Evolutionary conservation across 2,329 filamentous ascomycete species (phyloP), one percentile per base, ranked within the genome.

Genomic region (Fusarium avenaceum): DNA sequence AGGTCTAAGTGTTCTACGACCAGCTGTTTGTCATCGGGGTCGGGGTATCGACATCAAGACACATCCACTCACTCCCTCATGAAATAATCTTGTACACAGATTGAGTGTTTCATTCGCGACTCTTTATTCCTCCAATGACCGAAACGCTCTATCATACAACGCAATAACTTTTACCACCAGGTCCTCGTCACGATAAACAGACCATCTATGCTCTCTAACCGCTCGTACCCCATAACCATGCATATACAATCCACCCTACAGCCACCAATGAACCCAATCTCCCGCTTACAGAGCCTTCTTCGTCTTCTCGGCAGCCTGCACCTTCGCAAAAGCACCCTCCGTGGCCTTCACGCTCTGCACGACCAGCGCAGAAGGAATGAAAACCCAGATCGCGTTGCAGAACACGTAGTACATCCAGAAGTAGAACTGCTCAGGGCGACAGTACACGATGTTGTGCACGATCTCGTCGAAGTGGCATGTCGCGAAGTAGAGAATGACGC

Each of bases 351-450:
- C 69, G 40, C 79, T 80, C 26, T 70, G 58, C 2, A 69, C 20
- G 35, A 83, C 61, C 40, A 81, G 61, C 7, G 63, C 71, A 4
- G 70, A 48, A 1, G 85, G 85, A 32, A 87, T 80, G 19, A 85
- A 76, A 39, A 87, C 81, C 86, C 85, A 87, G 62, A 86, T 82
- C 0, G 78, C 78, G 67, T 87, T 87, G 69, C 84, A 79, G 17
- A 84, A 73, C 17, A 88, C 72, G 59, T 83, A 87, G 68, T 87
- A 87, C 11, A 79, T 80, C 78, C 80, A 87, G 65, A 83, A 88
- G 72, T 87, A 87, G 39, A 80, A 81, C 2, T 70, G 69, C 75
- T 87, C 85, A 0, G 85, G 85, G 0, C 85, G 79, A 48, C 81
- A 85, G 75, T 82, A 85, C n/a, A 77, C 73, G 3, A 79, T 73